Base-by-base conservation (phyloP, 371 early-diverging fungal species). In the Zychaea mexicana region DNA sequence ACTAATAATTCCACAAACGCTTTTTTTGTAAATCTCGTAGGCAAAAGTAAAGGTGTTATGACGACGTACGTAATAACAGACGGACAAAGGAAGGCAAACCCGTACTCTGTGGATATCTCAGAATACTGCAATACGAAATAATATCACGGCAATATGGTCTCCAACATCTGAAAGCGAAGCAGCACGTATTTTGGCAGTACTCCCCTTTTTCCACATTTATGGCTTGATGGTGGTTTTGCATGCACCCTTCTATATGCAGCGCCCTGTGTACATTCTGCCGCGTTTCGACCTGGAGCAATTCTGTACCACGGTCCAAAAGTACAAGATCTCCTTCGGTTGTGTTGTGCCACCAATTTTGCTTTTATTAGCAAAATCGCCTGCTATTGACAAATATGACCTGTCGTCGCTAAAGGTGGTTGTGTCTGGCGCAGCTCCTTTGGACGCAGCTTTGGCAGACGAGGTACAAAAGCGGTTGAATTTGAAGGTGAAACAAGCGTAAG, bases 291-390 rank as follows among this genome's bases (percentile, higher is more conserved):
- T 90, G 13, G 71, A 46, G 0, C 49, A 58, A 2, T 90, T 87
- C 58, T 85, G 94, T 59, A 61, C 70, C 47, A 67, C 80, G 2
- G 70, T 94, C 24, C 81, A 88, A 61, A 70, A 69, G 2, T 67
- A 87, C 72, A 82, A 83, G 49, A 83, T 92, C 54, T 84, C 87
- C 2, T 70, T 76, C 17, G 71, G 86, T 15, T 81, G 83, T 66
- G 68, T 94, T n/a, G 95, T 89, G 0, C 96, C 96, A 7, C 94
- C 96, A 1, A 89, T 95, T 60, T 68, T 88, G 19, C 68, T 91
- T 2, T 66, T 81, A 15, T 68, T 93, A 9, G 82, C 84, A 13
- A 90, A 91, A 59, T 68, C 80, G 42, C 88, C 92, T n/a, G 63
- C 81, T 17, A 87, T 92, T 13, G 72, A 76, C 39, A 67, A 89